These are phyloP conservation scores for Penicillium sp. DNA, from an alignment of 2,329 filamentous ascomycete species.

Conservation along the genomic window DNA sequence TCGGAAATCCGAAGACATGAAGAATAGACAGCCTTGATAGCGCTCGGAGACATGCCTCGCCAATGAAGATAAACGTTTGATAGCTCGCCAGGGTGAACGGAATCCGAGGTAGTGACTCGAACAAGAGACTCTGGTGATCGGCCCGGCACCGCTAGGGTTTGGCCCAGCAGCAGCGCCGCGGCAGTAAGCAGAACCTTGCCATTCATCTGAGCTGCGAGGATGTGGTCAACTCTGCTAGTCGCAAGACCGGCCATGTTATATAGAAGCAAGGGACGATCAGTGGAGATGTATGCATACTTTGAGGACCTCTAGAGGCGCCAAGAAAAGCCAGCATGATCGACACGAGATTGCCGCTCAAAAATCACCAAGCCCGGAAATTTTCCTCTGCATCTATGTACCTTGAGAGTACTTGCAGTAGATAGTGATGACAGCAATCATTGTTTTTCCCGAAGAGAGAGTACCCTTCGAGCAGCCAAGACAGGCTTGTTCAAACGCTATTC, in stretches of 20 bases:
- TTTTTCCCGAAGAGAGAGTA: not conserved
- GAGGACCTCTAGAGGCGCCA: not conserved
- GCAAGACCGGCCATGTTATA: not conserved
- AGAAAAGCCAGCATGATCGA: not conserved
- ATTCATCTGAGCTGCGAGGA: not conserved
- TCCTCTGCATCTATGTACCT: not conserved
- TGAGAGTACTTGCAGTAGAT: constrained; percentile 1
- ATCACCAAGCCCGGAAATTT: not conserved
- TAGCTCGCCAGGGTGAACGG: constrained; percentile 9
- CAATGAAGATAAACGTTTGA: constrained; percentile 14
- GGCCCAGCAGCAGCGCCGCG: not conserved
- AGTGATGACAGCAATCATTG: no score
- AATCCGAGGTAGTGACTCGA: constrained; percentile 9
- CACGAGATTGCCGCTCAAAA: not conserved
- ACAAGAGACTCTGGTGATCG: not conserved
- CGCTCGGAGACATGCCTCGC: not conserved
- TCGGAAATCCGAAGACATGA: not conserved
- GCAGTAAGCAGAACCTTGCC: not conserved
- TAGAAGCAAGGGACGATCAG: not conserved
- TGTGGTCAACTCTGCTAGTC: not conserved
- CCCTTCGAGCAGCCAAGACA: not conserved
- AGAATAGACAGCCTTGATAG: constrained; percentile 10
- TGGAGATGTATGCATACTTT: not conserved
- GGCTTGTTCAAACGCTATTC: not conserved
- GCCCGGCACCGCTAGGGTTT: not conserved